A percentile compares a stretch with the other conserved stretches of the same genome.
These are phyloP conservation scores for Hippophae gyantsensis DNA, from an alignment of 306 rosid species.

Conservation along the genomic window DNA sequence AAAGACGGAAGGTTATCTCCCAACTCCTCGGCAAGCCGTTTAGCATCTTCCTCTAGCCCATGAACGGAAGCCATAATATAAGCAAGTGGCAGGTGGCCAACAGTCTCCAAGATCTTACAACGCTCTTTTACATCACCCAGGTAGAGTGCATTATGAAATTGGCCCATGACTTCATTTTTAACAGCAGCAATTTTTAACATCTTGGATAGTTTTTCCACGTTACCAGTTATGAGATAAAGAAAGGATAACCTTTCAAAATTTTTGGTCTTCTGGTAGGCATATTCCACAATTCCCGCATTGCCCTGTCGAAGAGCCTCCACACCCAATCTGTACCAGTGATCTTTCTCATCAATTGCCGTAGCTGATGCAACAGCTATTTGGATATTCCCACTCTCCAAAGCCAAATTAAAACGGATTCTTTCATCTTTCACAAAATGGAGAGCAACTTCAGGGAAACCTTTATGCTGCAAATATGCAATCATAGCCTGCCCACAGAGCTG, in stretches of 20 bases:
- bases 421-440: slow-evolving; percentile 91
- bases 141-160: slow-evolving; percentile 84
- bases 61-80: slow-evolving; percentile 59
- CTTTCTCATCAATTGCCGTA: slow-evolving; percentile 78
- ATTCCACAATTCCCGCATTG: slow-evolving; percentile 75
- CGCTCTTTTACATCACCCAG: slow-evolving; percentile 68
- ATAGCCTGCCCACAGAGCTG: slow-evolving; percentile 86
- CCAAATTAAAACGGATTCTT: slow-evolving; percentile 74
- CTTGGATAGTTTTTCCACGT: slow-evolving; percentile 68
- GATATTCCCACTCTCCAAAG: slow-evolving; percentile 82
- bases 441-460: slow-evolving; percentile 87
- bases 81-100: slow-evolving; percentile 77
- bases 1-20: slow-evolving; percentile 67
- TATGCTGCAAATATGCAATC: slow-evolving; percentile 85
- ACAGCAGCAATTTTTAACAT: slow-evolving; percentile 89
- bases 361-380: slow-evolving; percentile 91
- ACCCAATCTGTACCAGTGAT: slow-evolving; percentile 78
- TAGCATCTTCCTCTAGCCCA: slow-evolving; percentile 61
- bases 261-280: slow-evolving; percentile 84
- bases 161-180: slow-evolving; percentile 89
- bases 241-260: slow-evolving; percentile 80
- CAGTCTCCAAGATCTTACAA: slow-evolving; percentile 67
- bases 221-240: slow-evolving; percentile 73
- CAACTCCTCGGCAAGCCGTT: slow-evolving; percentile 59
- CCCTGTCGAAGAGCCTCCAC: slow-evolving; percentile 90